phyloP scores from a whole-genome alignment of 352 stramenopile genomes.

The Globisporangium alternatum region DNA sequence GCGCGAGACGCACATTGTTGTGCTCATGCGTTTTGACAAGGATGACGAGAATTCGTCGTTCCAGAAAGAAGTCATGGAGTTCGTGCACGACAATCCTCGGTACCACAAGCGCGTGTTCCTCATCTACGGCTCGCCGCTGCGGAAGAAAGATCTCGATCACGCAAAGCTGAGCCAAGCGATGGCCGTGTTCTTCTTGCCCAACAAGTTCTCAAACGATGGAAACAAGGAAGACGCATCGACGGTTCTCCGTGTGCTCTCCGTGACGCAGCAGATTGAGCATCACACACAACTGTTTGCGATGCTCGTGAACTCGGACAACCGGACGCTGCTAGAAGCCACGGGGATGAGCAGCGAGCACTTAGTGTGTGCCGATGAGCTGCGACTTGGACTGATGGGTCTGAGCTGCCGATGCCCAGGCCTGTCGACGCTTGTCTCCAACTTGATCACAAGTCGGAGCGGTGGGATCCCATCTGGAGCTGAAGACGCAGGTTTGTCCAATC shows the following conservation, averaged over 20 bases:
- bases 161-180: slow-evolving; percentile 63
- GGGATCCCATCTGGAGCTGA: slow-evolving; percentile 26
- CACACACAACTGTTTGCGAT: slow-evolving; percentile 79
- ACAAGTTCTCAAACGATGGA: slow-evolving; percentile 77
- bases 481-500: neutral
- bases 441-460: slow-evolving; percentile 72
- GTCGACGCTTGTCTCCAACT: slow-evolving; percentile 81
- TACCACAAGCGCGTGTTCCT: slow-evolving; percentile 83
- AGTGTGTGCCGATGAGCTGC: slow-evolving; percentile 79
- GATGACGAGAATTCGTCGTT: slow-evolving; percentile 43
- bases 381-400: slow-evolving; percentile 79
- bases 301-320: slow-evolving; percentile 83
- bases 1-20: slow-evolving; percentile 77
- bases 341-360: slow-evolving; percentile 68
- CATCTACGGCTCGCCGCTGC: slow-evolving; percentile 67
- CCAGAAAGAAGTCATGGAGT: slow-evolving; percentile 63
- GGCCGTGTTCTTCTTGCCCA: slow-evolving; percentile 82
- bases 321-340: slow-evolving; percentile 68
- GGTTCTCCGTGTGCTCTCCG: slow-evolving; percentile 74
- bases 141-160: slow-evolving; percentile 46
- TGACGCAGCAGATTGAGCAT: slow-evolving; percentile 59
- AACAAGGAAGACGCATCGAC: slow-evolving; percentile 83
- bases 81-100: slow-evolving; percentile 60
- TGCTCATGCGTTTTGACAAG: slow-evolving; percentile 75
- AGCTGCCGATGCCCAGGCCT: slow-evolving; percentile 79